Conservation (phyloP, 371 early-diverging fungal species). For the Rhizomucor miehei region DNA sequence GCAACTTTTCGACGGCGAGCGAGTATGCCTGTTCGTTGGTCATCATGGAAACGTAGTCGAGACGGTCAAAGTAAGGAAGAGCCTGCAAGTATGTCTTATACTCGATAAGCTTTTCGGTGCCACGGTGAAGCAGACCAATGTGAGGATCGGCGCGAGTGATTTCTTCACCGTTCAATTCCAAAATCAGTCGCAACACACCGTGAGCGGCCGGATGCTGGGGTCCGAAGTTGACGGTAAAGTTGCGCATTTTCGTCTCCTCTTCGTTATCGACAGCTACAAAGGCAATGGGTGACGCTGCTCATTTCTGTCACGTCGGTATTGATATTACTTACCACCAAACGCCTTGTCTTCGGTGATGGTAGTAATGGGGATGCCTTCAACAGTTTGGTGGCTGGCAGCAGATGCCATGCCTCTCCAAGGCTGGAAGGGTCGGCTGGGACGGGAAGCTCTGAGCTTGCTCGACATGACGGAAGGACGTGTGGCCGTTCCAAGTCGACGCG, state of each 20-base stretch:
- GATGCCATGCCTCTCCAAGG: conserved; percentile 41
- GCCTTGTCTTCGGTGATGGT: conserved; percentile 45
- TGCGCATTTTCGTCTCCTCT: conserved; percentile 60
- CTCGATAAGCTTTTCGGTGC: conserved; percentile 98
- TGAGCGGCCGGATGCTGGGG: conserved; percentile 99
- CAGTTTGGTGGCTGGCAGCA: conserved; percentile 21
- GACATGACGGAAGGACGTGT: conserved; percentile 21
- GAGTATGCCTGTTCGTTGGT: conserved; percentile 93
- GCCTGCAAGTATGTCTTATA: conserved; percentile 96
- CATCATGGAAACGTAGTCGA: conserved; percentile 99
- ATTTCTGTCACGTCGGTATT: background rate
- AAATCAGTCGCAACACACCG: conserved; percentile 96
- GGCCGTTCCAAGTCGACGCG: conserved; percentile 37
- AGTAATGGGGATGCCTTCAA: conserved; percentile 26
- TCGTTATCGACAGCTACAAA: conserved; percentile 39
- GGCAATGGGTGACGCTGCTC: background rate
- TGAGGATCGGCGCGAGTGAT: conserved; percentile 95
- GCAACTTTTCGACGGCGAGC: conserved; percentile 94
- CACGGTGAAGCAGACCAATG: conserved; percentile 95
- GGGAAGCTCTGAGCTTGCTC: conserved; percentile 6
- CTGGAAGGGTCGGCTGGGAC: conserved; percentile 22
- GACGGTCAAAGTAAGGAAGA: conserved; percentile 97
- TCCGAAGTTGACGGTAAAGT: conserved; percentile 96
- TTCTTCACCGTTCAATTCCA: conserved; percentile 93
- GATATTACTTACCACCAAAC: conserved; percentile 34